These are phyloP conservation scores for Ogataea paradorogensis DNA, from an alignment of 805 yeast species.

Conservation along the genomic window DNA sequence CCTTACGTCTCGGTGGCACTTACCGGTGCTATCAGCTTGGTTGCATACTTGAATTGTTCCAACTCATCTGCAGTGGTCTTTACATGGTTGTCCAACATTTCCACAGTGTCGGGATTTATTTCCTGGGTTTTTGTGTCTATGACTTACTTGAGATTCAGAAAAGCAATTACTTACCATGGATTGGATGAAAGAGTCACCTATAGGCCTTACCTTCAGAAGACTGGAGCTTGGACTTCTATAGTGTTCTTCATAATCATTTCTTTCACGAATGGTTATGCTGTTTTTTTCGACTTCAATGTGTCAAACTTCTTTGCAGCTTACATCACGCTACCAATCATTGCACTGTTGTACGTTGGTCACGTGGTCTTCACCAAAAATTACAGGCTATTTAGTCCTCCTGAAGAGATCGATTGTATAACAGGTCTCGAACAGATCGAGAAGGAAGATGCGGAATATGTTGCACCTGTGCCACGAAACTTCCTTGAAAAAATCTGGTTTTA, in stretches of 20 bases:
- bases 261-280: constrained; percentile 56
- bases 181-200: constrained; percentile 56
- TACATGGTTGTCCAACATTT: constrained; percentile 63
- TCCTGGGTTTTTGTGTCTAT: constrained; percentile 57
- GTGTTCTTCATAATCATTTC: constrained; percentile 45
- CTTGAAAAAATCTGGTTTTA: constrained; percentile 51
- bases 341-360: constrained; percentile 55
- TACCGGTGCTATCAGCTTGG: constrained; percentile 45
- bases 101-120: constrained; percentile 65
- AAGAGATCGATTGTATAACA: constrained; percentile 56
- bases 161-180: constrained; percentile 52
- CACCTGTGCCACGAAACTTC: constrained; percentile 35
- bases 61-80: constrained; percentile 58
- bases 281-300: constrained; percentile 47
- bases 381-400: constrained; percentile 48
- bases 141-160: constrained; percentile 62
- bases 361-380: constrained; percentile 45
- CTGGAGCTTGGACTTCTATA: constrained; percentile 50
- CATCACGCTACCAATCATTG: constrained; percentile 55
- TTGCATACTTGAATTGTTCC: constrained; percentile 68
- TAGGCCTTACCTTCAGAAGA: constrained; percentile 55
- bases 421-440: constrained; percentile 63
- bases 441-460: constrained; percentile 37
- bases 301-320: constrained; percentile 68
- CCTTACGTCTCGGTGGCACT: constrained; percentile 56